phyloP scores from a whole-genome alignment of 306 rosid genomes.

The Comarum palustre region DNA sequence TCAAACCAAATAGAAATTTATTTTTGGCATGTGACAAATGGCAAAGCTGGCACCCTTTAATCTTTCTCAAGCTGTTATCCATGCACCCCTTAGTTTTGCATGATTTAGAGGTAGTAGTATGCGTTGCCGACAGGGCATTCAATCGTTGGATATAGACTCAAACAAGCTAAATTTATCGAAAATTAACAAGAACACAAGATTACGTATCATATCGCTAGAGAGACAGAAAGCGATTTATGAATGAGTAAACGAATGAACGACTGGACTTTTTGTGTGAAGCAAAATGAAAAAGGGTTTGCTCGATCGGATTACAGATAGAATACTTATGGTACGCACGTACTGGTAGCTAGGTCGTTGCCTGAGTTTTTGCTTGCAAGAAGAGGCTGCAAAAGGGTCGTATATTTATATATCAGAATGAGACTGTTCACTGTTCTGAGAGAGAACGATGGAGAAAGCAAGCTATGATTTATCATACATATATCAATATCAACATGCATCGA shows the following conservation, averaged over 20 bases:
- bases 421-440: background rate
- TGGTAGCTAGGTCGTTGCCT: conserved; percentile 3
- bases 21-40: conserved; percentile 45
- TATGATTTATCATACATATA: background rate
- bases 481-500: background rate
- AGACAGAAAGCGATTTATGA: conserved; percentile 27
- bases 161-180: conserved; percentile 5
- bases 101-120: conserved; percentile 35
- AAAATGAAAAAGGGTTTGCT: conserved; percentile 20
- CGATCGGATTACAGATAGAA: conserved; percentile 30
- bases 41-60: conserved; percentile 39
- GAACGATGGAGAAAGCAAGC: conserved; percentile 1
- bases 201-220: background rate
- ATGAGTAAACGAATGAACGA: conserved; percentile 12
- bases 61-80: conserved; percentile 13
- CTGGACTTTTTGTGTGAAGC: conserved; percentile 7
- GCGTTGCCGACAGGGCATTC: conserved; percentile 13
- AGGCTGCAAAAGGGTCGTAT: conserved; percentile 19
- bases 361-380: background rate
- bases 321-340: conserved; percentile 7
- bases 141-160: conserved; percentile 27
- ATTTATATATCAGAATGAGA: conserved; percentile 33
- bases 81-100: conserved; percentile 21
- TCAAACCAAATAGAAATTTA: conserved; percentile 29
- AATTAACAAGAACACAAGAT: background rate